Percentiles rank a stretch among this genome's conserved stretches.
These are phyloP conservation scores for Ceratobasidium sp. DNA, from an alignment of 1,284 basidiomycete genomes.

Conservation along the genomic window DNA sequence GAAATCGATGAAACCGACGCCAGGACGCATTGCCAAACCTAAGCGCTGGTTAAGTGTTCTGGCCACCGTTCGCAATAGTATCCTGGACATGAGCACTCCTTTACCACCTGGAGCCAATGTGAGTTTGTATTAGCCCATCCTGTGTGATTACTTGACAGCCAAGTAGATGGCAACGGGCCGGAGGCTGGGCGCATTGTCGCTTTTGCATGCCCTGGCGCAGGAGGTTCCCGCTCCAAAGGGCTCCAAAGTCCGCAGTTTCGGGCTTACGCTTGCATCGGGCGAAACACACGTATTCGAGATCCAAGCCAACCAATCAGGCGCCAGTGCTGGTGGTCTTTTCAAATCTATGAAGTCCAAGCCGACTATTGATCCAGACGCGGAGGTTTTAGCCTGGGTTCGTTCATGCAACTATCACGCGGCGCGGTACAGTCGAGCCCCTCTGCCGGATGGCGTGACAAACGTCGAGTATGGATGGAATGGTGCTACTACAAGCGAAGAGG, in stretches of 20 bases:
- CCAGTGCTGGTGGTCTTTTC: not conserved
- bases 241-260: slow-evolving; percentile 38
- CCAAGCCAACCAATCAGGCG: not conserved
- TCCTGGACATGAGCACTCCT: slow-evolving; percentile 34
- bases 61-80: slow-evolving; percentile 16
- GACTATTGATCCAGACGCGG: slow-evolving; percentile 26
- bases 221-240: slow-evolving; percentile 41
- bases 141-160: not conserved
- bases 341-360: slow-evolving; percentile 37
- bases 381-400: slow-evolving; percentile 40
- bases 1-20: slow-evolving; percentile 41
- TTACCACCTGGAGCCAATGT: slow-evolving; percentile 30
- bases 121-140: not conserved
- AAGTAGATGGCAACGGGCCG: slow-evolving; percentile 18
- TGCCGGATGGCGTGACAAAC: slow-evolving; percentile 42
- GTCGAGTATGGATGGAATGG: slow-evolving; percentile 45
- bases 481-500: slow-evolving; percentile 12
- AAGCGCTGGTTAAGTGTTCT: slow-evolving; percentile 41
- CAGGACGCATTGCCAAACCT: slow-evolving; percentile 39
- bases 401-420: slow-evolving; percentile 45
- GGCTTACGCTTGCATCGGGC: slow-evolving; percentile 39
- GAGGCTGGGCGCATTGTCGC: slow-evolving; percentile 21
- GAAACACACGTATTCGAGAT: slow-evolving; percentile 45
- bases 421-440: slow-evolving; percentile 38
- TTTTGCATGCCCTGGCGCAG: slow-evolving; percentile 29